These are phyloP conservation scores for Grosmannia clavigera DNA, from an alignment of 2,329 filamentous ascomycete genomes.

Conservation along the genomic window DNA sequence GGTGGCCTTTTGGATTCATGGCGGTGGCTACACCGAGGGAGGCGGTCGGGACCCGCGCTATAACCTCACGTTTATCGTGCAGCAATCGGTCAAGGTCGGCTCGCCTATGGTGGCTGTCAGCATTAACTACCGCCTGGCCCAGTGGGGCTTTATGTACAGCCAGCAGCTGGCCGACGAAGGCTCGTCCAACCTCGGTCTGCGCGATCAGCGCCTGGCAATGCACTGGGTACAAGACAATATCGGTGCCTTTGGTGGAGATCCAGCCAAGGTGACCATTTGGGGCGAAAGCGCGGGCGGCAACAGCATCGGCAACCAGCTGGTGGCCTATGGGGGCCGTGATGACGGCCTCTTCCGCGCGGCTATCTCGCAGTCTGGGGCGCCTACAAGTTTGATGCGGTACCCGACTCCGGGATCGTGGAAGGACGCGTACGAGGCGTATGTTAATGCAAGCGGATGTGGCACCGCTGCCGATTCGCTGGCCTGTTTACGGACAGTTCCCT, in stretches of 20 bases:
- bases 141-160: constrained; percentile 39
- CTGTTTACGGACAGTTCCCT: constrained; percentile 21
- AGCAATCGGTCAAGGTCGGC: constrained; percentile 27
- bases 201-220: constrained; percentile 36
- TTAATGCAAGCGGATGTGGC: constrained; percentile 3
- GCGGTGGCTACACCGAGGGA: constrained; percentile 21
- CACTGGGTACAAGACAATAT: constrained; percentile 40
- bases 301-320: constrained; percentile 35
- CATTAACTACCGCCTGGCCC: constrained; percentile 34
- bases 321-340: constrained; percentile 37
- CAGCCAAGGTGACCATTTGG: constrained; percentile 35
- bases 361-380: constrained; percentile 23
- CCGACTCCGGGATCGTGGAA: constrained; percentile 14
- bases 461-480: background rate
- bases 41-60: constrained; percentile 35
- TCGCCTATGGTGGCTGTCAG: constrained; percentile 33
- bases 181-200: constrained; percentile 36
- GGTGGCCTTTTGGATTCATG: constrained; percentile 47
- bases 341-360: constrained; percentile 40
- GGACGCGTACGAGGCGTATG: constrained; percentile 11
- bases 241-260: constrained; percentile 33
- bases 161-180: constrained; percentile 28
- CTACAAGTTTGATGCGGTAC: constrained; percentile 2
- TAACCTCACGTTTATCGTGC: constrained; percentile 47
- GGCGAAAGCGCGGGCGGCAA: constrained; percentile 41